A percentile compares a stretch with the other conserved stretches of the same genome.
phyloP scores from a whole-genome alignment of 768 basidiomycete genomes.

The Hortiboletus flavorubellus region DNA sequence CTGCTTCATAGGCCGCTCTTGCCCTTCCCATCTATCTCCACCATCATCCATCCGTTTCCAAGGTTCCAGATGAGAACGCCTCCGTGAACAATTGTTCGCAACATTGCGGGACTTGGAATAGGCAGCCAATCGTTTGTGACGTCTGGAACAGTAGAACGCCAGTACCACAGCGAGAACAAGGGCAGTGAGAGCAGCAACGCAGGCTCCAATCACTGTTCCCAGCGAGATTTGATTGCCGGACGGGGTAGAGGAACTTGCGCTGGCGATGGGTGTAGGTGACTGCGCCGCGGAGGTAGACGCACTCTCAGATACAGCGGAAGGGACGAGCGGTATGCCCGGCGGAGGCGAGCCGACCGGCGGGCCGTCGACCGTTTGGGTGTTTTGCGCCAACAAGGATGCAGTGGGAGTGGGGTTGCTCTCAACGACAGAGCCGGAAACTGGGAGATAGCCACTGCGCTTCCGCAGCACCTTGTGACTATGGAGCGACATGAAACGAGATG shows the following conservation, averaged over 20 bases:
- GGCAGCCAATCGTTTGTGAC: constrained; percentile 25
- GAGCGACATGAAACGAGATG: constrained; percentile 16
- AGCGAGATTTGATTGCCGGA: constrained; percentile 26
- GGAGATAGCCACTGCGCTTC: constrained; percentile 13
- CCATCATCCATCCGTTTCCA: constrained; percentile 60
- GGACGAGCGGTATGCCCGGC: constrained; percentile 16
- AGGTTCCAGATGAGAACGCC: constrained; percentile 40
- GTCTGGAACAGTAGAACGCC: constrained; percentile 51
- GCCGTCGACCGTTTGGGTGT: constrained; percentile 2
- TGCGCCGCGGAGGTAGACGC: not conserved
- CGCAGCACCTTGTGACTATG: constrained; percentile 6
- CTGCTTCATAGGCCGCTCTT: constrained; percentile 39
- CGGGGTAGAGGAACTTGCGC: constrained; percentile 6
- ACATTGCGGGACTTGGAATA: constrained; percentile 36
- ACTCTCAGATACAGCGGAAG: not conserved
- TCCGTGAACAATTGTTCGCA: constrained; percentile 43
- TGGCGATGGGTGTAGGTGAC: constrained; percentile 11
- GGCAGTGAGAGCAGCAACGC: constrained; percentile 55
- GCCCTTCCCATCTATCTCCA: constrained; percentile 47
- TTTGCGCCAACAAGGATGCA: constrained; percentile 21
- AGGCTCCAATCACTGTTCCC: constrained; percentile 59
- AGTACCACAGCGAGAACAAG: constrained; percentile 49
- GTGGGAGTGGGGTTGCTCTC: constrained; percentile 26
- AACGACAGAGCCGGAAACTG: constrained; percentile 24
- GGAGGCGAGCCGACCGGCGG: not conserved